Evolutionary conservation across 345 rosid species (phyloP), one percentile per base, ranked within the genome.

Genomic region (Ailanthus altissimus): DNA sequence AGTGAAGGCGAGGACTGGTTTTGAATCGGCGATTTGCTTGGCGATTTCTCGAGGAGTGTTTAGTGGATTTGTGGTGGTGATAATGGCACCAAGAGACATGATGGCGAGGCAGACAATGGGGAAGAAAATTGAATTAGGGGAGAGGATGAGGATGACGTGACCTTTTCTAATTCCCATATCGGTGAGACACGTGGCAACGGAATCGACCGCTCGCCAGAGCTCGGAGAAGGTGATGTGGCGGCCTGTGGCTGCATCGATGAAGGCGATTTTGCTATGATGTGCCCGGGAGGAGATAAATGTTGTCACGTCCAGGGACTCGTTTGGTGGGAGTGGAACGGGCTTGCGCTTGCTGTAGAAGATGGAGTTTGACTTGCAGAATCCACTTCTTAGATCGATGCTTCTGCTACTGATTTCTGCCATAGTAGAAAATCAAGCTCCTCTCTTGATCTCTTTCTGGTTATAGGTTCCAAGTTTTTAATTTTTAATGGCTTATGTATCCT

Each of bases 31-130:
- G 51, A 85, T 81, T 78, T 94, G 98, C 78, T 75, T 88, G 38
- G 86, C 83, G 78, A 94, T 91, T 74, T 94, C 98, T 15, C 77
- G 60, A 9, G 89, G 67, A 26, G 97, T 94, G 88, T 92, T 92
- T 79, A 92, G 98, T 57, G 97, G 90, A 45, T 92, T 94, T 18
- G 92, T 85, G 74, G 97, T 91, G 80, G 94, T 94, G 84, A 95
- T 90, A 38, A 95, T 69, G 36, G 99, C 98, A 66, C 98, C 99
- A 42, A 95, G 87, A 2, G 97, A 95, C 97, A 95, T 89, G 20
- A 93, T 97, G 72, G 99, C 88, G 84, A 93, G 97, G 70, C 94
- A 93, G n/a, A 93, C 91, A 72, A 93, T 70, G 42, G 99, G 99
- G 86, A 95, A 93, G 77, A 82, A 82, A 68, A 93, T 83, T 63